phyloP scores from a whole-genome alignment of 345 rosid genomes.

The Corchorus capsularis region DNA sequence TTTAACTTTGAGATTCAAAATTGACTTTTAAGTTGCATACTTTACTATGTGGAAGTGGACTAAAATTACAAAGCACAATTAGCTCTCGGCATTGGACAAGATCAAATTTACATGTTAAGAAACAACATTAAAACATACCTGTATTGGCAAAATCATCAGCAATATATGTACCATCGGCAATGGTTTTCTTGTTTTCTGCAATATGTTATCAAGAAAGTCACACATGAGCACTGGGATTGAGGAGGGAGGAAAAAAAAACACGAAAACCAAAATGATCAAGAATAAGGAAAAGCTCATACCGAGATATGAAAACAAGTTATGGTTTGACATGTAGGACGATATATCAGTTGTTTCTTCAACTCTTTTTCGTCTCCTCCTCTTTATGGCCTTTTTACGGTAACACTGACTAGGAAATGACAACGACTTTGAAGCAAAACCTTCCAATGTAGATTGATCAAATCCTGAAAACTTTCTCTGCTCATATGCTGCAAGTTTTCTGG shows the following conservation, averaged over 20 bases:
- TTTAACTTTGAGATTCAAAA: neutral
- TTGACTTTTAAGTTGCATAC: neutral
- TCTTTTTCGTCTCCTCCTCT: conserved; percentile 76
- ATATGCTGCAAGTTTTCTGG: conserved; percentile 48
- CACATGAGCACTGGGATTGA: neutral
- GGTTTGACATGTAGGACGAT: conserved; percentile 57
- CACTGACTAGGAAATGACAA: conserved; percentile 62
- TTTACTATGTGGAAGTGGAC: neutral
- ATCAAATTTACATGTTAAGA: neutral
- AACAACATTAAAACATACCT: conserved; percentile 25
- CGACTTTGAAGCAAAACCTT: conserved; percentile 65
- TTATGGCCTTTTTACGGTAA: conserved; percentile 53
- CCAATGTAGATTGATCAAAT: conserved; percentile 45
- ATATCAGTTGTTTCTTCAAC: conserved; percentile 60
- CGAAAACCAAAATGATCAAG: conserved; percentile 19
- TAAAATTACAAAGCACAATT: neutral
- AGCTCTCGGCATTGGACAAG: neutral
- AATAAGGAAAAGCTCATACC: conserved; percentile 44
- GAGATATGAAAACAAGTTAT: conserved; percentile 67
- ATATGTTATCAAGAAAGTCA: conserved; percentile 19
- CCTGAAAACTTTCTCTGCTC: conserved; percentile 49
- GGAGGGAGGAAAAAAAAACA: neutral
- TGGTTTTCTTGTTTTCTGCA: conserved; percentile 71
- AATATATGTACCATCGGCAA: conserved; percentile 52
- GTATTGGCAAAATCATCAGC: conserved; percentile 64